Evolutionary conservation across 345 rosid species (phyloP).

Genomic region (Angophora floribunda): DNA sequence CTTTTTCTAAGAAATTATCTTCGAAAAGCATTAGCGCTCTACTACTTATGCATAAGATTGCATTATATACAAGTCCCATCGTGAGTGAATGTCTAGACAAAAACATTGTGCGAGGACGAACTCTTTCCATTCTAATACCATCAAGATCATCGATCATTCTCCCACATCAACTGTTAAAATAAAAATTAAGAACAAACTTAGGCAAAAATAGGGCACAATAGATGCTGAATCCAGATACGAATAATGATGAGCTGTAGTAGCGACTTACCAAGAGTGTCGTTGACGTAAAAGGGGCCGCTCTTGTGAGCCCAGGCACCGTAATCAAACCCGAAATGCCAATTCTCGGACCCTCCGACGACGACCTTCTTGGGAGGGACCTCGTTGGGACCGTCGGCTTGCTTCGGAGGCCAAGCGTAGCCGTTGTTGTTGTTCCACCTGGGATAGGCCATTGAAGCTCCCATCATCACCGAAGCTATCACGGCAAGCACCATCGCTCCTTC

Average conservation of each 20-base stretch:
- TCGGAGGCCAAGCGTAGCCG: background rate
- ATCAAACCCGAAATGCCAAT: constrained; percentile 59
- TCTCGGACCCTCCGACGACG: constrained; percentile 52
- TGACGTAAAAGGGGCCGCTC: constrained; percentile 43
- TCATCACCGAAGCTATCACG: background rate
- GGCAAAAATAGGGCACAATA: too few relatives aligned
- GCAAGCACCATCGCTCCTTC: background rate
- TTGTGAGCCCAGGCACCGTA: constrained; percentile 54
- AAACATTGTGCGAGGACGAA: background rate
- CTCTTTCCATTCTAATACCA: background rate
- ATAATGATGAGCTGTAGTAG: background rate
- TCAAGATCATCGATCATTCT: background rate
- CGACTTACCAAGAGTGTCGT: constrained; percentile 54
- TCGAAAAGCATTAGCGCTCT: background rate
- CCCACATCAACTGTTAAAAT: background rate
- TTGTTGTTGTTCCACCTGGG: background rate
- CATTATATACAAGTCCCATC: background rate
- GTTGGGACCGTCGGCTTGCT: background rate
- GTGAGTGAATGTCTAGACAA: background rate
- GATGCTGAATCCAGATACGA: background rate
- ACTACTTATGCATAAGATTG: background rate
- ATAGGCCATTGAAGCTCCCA: background rate
- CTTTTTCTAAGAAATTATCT: background rate
- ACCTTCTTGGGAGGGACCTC: constrained; percentile 21
- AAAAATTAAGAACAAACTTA: background rate